phyloP scores from a whole-genome alignment of 2,329 filamentous ascomycete species.

The Dactylonectria estremocensis region DNA sequence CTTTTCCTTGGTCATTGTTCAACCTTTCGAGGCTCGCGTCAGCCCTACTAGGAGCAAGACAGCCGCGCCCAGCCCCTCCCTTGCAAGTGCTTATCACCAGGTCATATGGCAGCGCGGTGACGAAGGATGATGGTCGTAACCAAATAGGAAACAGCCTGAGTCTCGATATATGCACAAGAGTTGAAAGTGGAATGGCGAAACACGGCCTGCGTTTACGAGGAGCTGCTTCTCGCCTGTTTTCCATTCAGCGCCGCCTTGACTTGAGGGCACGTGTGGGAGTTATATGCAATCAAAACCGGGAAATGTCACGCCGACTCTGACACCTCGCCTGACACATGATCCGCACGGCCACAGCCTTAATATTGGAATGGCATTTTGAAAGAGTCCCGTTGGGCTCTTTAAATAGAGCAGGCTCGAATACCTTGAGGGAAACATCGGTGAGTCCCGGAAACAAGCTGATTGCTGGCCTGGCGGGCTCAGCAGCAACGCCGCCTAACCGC shows the following conservation, averaged over 20 bases:
- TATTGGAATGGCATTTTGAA: background rate
- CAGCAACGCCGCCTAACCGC: slow-evolving; percentile 25
- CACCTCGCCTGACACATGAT: slow-evolving; percentile 14
- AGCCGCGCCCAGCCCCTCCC: slow-evolving; percentile 26
- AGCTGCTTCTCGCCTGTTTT: background rate
- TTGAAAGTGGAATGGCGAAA: slow-evolving; percentile 4
- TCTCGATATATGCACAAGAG: slow-evolving; percentile 26
- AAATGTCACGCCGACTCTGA: slow-evolving; percentile 24
- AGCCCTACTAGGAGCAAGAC: slow-evolving; percentile 42
- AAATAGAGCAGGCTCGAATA: background rate
- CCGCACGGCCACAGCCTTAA: slow-evolving; percentile 1
- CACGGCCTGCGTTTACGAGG: background rate
- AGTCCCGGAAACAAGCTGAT: slow-evolving; percentile 1
- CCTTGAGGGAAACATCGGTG: background rate
- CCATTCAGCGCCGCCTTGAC: background rate
- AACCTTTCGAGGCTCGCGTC: slow-evolving; percentile 42
- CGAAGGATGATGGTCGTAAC: slow-evolving; percentile 17
- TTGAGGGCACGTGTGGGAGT: background rate
- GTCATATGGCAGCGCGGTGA: background rate
- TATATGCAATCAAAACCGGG: slow-evolving; percentile 12
- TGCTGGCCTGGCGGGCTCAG: slow-evolving; percentile 11
- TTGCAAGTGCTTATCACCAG: slow-evolving; percentile 46
- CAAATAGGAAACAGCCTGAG: slow-evolving; percentile 21
- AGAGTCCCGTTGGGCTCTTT: slow-evolving; percentile 5
- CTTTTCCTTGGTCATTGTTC: slow-evolving; percentile 18